phyloP scores from a whole-genome alignment of 2,329 filamentous ascomycete species.

The Neocucurbitaria cava region DNA sequence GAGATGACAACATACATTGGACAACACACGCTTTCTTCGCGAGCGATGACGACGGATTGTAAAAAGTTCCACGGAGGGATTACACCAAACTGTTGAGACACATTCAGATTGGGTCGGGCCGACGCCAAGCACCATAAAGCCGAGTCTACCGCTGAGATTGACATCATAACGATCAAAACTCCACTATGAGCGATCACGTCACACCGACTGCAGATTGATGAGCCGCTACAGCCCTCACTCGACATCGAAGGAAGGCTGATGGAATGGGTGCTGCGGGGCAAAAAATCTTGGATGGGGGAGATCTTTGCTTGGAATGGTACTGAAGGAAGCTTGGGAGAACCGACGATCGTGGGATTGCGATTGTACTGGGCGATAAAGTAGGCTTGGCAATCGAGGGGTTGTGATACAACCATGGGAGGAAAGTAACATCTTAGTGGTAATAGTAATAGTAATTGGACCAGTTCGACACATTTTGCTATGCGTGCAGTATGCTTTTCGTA shows the following conservation, averaged over 20 bases:
- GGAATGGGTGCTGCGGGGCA: not conserved
- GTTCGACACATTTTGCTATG: not conserved
- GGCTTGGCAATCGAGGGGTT: not conserved
- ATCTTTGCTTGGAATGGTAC: not conserved
- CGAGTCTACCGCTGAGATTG: not conserved
- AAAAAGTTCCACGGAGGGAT: not conserved
- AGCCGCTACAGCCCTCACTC: not conserved
- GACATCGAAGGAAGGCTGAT: not conserved
- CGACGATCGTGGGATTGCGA: not conserved
- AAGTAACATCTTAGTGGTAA: not conserved
- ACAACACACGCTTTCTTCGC: not conserved
- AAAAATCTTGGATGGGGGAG: not conserved
- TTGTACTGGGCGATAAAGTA: not conserved
- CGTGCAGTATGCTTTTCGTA: not conserved
- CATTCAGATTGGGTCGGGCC: not conserved
- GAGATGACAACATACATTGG: constrained; percentile 1
- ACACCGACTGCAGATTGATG: not conserved
- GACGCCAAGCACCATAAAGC: not conserved
- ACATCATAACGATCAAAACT: not conserved
- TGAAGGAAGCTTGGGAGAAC: not conserved
- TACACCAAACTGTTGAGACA: not conserved
- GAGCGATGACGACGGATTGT: not conserved
- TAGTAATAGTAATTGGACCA: not conserved
- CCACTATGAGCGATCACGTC: not conserved
- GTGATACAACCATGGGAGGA: not conserved